These are phyloP conservation scores for thale cress (Arabidopsis thaliana) DNA, from an alignment of 345 rosid genomes.

Conservation along the genomic window TAIR10.1 NC_003070.9:18663001-18663500, in stretches of 20 bases:
- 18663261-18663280: slow-evolving; percentile 55
- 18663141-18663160: not conserved
- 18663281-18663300: slow-evolving; percentile 63
- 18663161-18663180: slow-evolving; percentile 12
- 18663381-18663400: slow-evolving; percentile 7
- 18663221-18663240: slow-evolving; percentile 85
- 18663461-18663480: not conserved
- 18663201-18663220: slow-evolving; percentile 87
- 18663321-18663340: slow-evolving; percentile 85
- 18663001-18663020: slow-evolving; percentile 79
- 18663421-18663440: not conserved
- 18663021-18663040: slow-evolving; percentile 84
- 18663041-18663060: slow-evolving; percentile 63
- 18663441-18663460: not conserved
- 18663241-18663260: slow-evolving; percentile 68
- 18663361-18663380: slow-evolving; percentile 91
- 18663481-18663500: slow-evolving; percentile 5
- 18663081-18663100: slow-evolving; percentile 46
- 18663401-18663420: not conserved
- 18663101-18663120: not conserved
- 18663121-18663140: not conserved
- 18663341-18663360: slow-evolving; percentile 83
- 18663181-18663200: slow-evolving; percentile 82
- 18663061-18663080: slow-evolving; percentile 68
- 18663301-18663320: slow-evolving; percentile 65